Conservation (phyloP, 2,329 filamentous ascomycete species). For the Sporothrix dimorphospora region DNA sequence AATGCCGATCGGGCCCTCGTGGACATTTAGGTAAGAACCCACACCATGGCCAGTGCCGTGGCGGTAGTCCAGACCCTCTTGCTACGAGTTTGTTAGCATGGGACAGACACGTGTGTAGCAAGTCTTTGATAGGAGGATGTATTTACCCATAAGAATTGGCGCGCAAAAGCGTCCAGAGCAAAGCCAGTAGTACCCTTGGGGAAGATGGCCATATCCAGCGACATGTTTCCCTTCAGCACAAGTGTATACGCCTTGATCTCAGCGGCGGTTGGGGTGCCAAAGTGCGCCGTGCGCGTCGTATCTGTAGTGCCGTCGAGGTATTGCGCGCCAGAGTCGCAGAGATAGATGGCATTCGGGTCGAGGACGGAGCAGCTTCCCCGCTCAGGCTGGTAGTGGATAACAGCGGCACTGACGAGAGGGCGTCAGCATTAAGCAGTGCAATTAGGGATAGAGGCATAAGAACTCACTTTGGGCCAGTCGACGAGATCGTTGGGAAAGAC, state of each 20-base stretch:
- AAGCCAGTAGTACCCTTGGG: constrained; percentile 95
- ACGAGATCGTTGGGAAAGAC: constrained; percentile 95
- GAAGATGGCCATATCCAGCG: constrained; percentile 82
- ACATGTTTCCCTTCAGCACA: constrained; percentile 92
- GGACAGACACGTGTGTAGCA: not conserved
- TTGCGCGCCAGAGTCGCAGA: constrained; percentile 97
- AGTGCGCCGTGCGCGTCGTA: constrained; percentile 90
- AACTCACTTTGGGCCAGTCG: constrained; percentile 74
- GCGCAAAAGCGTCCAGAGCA: constrained; percentile 83
- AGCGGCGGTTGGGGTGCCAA: constrained; percentile 78
- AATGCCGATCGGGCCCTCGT: constrained; percentile 96
- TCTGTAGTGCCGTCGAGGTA: constrained; percentile 96
- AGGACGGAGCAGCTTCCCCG: constrained; percentile 79
- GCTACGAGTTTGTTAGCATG: constrained; percentile 42
- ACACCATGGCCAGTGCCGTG: constrained; percentile 97
- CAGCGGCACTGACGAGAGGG: constrained; percentile 70
- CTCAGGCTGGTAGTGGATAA: constrained; percentile 95
- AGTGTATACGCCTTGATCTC: constrained; percentile 91
- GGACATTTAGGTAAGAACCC: constrained; percentile 93
- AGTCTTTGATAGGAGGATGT: not conserved
- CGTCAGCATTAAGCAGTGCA: not conserved
- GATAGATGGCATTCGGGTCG: constrained; percentile 82
- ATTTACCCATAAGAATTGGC: constrained; percentile 86
- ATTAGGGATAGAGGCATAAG: too few relatives aligned
- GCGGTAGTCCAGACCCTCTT: constrained; percentile 86